Base-by-base conservation (phyloP, 2,329 filamentous ascomycete genomes). In the Pseudogymnoascus sp. region DNA sequence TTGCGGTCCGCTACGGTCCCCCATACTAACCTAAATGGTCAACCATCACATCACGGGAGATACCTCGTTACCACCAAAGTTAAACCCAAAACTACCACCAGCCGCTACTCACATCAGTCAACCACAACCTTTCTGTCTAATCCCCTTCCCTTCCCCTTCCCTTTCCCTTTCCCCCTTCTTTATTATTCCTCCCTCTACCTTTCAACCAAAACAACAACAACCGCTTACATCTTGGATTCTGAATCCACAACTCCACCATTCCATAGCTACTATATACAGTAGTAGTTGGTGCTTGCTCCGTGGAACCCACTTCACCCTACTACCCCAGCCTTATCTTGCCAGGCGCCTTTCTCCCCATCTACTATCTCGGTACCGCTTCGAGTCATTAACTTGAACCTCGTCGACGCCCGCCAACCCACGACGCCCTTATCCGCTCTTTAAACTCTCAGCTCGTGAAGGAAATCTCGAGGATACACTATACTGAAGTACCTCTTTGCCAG, bases 311-410 rank as follows among this genome's bases (percentile, higher is more conserved):
- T 35, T 55, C 48, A 35, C 48, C 29, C n/a, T 55, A 55, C n/a
- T 55, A 55, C n/a, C 48, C 48, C 48, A 33, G 48, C 48, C 48
- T 55, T 55, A 55, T 55, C 48, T 55, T 35, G 29, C 48, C 48
- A 35, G 48, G 48, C 48, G 48, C 48, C 48, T 55, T 51, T 35
- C 29, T 29, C 48, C 48, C 48, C n/a, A 35, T 9, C 48, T 55
- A 55, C 15, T 35, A n/a, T 12, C 15, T 55, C 15, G 48, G 48
- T 55, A 55, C 29, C 48, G 48, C 48, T 55, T 55, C 48, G 48
- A 55, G 48, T 55, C 48, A 55, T 55, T 55, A 55, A 55, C 48
- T 55, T 55, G 48, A 55, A 55, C 48, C 29, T 55, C 48, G 48
- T 55, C 48, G 48, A 55, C 48, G 29, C 48, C 10, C 48, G 29